A percentile compares a stretch with the other conserved stretches of the same genome.
These are phyloP conservation scores for Crotalaria pallida DNA, from an alignment of 306 rosid species.

Conservation along the genomic window DNA sequence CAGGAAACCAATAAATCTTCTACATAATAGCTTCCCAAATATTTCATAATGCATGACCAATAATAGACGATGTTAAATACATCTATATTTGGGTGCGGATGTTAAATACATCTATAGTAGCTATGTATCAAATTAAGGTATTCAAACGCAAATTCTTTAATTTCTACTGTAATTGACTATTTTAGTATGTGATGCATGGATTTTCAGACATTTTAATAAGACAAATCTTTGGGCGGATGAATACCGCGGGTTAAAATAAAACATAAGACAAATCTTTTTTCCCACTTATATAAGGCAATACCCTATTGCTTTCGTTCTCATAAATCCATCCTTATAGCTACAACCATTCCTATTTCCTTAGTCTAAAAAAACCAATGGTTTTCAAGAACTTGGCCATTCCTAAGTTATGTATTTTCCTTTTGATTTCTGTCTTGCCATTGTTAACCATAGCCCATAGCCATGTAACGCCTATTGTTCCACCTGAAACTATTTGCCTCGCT, in stretches of 20 bases:
- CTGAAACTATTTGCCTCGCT: slow-evolving; percentile 42
- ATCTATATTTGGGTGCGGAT: not conserved
- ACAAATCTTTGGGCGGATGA: too few relatives aligned
- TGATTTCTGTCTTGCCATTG: not conserved
- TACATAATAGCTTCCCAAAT: too few relatives aligned
- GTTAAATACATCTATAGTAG: not conserved
- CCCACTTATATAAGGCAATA: not conserved
- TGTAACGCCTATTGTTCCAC: slow-evolving; percentile 15
- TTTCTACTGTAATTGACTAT: not conserved
- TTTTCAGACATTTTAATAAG: not conserved
- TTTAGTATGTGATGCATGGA: too few relatives aligned
- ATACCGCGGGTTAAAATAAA: too few relatives aligned
- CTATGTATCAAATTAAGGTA: not conserved
- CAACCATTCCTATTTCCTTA: not conserved
- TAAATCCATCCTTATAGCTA: not conserved
- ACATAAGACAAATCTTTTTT: not conserved
- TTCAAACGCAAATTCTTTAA: not conserved
- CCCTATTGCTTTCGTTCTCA: not conserved
- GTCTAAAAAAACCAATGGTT: slow-evolving; percentile 17
- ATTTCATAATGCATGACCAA: not conserved
- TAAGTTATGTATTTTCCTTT: not conserved
- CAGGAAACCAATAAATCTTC: too few relatives aligned
- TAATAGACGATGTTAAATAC: not conserved
- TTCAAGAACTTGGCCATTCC: slow-evolving; percentile 26
- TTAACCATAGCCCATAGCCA: slow-evolving; percentile 18